These are phyloP conservation scores for Trapa bicornis DNA, from an alignment of 345 rosid genomes.

Conservation along the genomic window DNA sequence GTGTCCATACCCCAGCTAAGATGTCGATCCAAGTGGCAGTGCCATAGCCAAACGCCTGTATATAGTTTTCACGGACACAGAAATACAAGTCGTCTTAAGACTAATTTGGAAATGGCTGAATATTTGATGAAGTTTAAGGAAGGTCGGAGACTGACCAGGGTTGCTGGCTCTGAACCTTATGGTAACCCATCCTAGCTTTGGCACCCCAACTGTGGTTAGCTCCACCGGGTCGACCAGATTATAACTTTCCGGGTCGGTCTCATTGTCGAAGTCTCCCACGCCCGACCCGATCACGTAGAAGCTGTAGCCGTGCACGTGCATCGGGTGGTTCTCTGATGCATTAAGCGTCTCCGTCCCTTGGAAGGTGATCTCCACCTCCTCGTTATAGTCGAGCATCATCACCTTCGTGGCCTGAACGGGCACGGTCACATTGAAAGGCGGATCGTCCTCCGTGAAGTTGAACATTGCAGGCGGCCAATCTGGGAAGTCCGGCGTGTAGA, in stretches of 20 bases:
- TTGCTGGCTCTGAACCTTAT: slow-evolving; percentile 31
- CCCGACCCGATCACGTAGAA: slow-evolving; percentile 36
- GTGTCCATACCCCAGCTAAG: slow-evolving; percentile 34
- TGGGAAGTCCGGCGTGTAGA: slow-evolving; percentile 25
- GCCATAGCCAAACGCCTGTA: slow-evolving; percentile 25
- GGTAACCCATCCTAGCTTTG: slow-evolving; percentile 33
- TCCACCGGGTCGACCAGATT: slow-evolving; percentile 32
- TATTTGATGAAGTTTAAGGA: too few species aligned
- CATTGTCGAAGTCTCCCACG: slow-evolving; percentile 27
- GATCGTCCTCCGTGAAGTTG: slow-evolving; percentile 21
- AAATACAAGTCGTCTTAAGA: not conserved
- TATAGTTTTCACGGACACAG: not conserved
- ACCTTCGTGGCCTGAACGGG: slow-evolving; percentile 17
- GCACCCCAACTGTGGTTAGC: slow-evolving; percentile 23
- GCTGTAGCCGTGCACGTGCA: slow-evolving; percentile 37
- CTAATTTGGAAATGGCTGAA: not conserved
- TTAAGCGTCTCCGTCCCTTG: slow-evolving; percentile 31
- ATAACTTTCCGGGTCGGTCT: slow-evolving; percentile 18
- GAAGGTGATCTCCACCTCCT: slow-evolving; percentile 23
- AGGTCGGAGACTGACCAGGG: slow-evolving; percentile 20
- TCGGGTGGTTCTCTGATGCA: slow-evolving; percentile 27
- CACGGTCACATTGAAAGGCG: slow-evolving; percentile 4
- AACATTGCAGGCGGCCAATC: slow-evolving; percentile 22
- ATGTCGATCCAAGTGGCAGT: slow-evolving; percentile 38
- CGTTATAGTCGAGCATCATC: slow-evolving; percentile 16